phyloP scores from a whole-genome alignment of 176 grass and related monocot genomes.

The Oryza meridionalis region DNA sequence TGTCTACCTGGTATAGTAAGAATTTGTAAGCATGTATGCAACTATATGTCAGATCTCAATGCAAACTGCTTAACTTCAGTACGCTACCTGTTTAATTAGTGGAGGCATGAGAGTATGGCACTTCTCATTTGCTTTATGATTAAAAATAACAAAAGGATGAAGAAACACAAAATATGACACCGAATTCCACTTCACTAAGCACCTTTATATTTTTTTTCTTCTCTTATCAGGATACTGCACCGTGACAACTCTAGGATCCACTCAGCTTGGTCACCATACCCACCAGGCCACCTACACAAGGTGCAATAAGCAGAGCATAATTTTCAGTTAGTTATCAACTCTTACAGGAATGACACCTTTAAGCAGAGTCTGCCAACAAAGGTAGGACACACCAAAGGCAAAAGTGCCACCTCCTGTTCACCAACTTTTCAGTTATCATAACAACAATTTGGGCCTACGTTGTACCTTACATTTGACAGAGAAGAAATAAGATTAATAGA shows the following conservation, averaged over 20 bases:
- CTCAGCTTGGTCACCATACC: conserved; percentile 15
- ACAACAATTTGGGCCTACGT: background rate
- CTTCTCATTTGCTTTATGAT: conserved; percentile 1
- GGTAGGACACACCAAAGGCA: conserved; percentile 26
- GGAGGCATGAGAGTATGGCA: conserved; percentile 20
- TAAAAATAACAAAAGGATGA: conserved; percentile 6
- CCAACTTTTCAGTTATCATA: conserved; percentile 28
- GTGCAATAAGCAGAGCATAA: conserved; percentile 1
- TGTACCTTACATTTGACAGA: conserved; percentile 11
- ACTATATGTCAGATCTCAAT: conserved; percentile 35
- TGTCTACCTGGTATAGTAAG: conserved; percentile 13
- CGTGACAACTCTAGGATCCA: conserved; percentile 29
- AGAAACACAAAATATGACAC: conserved; percentile 19
- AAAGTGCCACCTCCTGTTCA: conserved; percentile 17
- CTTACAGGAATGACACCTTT: conserved; percentile 26
- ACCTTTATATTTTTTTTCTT: background rate
- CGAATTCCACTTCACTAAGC: conserved; percentile 39
- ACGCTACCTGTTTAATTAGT: conserved; percentile 15
- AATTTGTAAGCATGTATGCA: background rate
- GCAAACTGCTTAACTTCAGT: background rate
- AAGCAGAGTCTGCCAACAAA: conserved; percentile 29
- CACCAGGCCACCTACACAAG: conserved; percentile 26
- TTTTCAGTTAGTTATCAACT: conserved; percentile 27
- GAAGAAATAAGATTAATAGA: background rate
- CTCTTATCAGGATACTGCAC: conserved; percentile 35